A percentile compares a stretch with the other conserved stretches of the same genome.
Conservation (phyloP, 2,329 filamentous ascomycete species). For the Acarospora socialis region DNA sequence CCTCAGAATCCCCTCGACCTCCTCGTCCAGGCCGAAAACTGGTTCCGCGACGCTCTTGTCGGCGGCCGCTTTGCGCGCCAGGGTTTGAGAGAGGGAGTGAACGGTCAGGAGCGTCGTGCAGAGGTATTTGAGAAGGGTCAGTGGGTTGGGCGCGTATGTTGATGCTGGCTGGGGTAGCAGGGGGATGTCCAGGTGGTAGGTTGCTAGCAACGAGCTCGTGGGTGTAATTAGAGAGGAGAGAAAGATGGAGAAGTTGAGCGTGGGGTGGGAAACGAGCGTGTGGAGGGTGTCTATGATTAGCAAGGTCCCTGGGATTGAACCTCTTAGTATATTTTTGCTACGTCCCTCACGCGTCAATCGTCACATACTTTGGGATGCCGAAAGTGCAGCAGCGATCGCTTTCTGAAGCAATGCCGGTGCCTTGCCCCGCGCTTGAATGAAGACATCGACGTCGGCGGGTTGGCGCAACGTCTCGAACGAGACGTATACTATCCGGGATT, state of each 20-base stretch:
- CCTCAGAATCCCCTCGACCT: slow-evolving; percentile 17
- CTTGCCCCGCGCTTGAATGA: slow-evolving; percentile 51
- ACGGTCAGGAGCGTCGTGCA: slow-evolving; percentile 74
- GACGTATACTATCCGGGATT: slow-evolving; percentile 58
- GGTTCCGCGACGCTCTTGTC: slow-evolving; percentile 64
- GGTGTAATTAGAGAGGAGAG: slow-evolving; percentile 56
- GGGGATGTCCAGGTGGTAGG: slow-evolving; percentile 73
- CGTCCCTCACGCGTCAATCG: neutral
- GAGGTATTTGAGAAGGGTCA: slow-evolving; percentile 64
- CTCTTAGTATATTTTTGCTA: neutral
- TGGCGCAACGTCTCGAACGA: slow-evolving; percentile 61
- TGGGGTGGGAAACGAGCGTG: slow-evolving; percentile 37
- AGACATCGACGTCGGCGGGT: slow-evolving; percentile 49
- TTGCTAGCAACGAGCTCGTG: slow-evolving; percentile 55
- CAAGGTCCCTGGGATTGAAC: slow-evolving; percentile 44
- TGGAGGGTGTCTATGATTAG: slow-evolving; percentile 72
- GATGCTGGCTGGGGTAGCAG: slow-evolving; percentile 26
- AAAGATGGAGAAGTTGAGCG: slow-evolving; percentile 49
- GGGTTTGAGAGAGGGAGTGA: slow-evolving; percentile 58
- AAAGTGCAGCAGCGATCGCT: slow-evolving; percentile 39
- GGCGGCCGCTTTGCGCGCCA: slow-evolving; percentile 58
- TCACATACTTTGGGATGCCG: slow-evolving; percentile 10
- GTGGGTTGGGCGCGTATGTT: slow-evolving; percentile 46
- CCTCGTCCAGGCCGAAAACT: slow-evolving; percentile 47
- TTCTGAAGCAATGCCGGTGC: slow-evolving; percentile 40